These are phyloP conservation scores for Amauroascus niger DNA, from an alignment of 2,329 filamentous ascomycete species.

Conservation along the genomic window DNA sequence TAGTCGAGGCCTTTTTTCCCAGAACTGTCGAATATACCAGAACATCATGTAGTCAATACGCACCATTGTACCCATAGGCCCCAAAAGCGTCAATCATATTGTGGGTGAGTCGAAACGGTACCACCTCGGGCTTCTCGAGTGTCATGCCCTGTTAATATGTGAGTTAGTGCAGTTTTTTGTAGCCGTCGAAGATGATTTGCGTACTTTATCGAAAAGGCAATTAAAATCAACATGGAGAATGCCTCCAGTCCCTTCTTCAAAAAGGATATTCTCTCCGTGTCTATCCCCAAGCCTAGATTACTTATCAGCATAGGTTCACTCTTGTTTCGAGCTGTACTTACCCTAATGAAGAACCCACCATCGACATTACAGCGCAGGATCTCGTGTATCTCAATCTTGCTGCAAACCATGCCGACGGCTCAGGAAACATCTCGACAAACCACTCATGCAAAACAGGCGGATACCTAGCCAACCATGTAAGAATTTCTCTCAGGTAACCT, in stretches of 20 bases:
- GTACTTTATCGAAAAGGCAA: slow-evolving; percentile 85
- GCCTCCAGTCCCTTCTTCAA: slow-evolving; percentile 87
- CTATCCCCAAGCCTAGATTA: slow-evolving; percentile 65
- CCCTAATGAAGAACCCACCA: slow-evolving; percentile 88
- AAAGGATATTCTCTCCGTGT: slow-evolving; percentile 92
- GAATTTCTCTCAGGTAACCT: neutral
- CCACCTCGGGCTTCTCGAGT: slow-evolving; percentile 86
- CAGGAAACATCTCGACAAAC: slow-evolving; percentile 92
- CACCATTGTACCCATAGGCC: slow-evolving; percentile 76
- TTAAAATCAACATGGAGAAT: slow-evolving; percentile 99
- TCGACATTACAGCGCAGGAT: slow-evolving; percentile 97
- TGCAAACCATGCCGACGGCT: slow-evolving; percentile 83
- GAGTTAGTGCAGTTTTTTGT: no score
- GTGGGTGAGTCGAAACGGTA: slow-evolving; percentile 93
- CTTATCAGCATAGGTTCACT: slow-evolving; percentile 9
- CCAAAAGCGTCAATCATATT: slow-evolving; percentile 99
- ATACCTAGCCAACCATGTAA: slow-evolving; percentile 44
- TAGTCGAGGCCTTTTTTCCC: neutral
- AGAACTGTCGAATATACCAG: neutral
- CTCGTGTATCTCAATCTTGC: slow-evolving; percentile 83
- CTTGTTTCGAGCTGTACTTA: slow-evolving; percentile 20
- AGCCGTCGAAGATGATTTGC: no score
- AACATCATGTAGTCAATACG: slow-evolving; percentile 2
- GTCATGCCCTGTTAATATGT: slow-evolving; percentile 55
- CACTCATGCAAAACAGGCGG: slow-evolving; percentile 80